Percentiles rank a stretch among this genome's conserved stretches.
Evolutionary conservation across 345 rosid genomes (phyloP).

Genomic region (Carallia pectinifolia): DNA sequence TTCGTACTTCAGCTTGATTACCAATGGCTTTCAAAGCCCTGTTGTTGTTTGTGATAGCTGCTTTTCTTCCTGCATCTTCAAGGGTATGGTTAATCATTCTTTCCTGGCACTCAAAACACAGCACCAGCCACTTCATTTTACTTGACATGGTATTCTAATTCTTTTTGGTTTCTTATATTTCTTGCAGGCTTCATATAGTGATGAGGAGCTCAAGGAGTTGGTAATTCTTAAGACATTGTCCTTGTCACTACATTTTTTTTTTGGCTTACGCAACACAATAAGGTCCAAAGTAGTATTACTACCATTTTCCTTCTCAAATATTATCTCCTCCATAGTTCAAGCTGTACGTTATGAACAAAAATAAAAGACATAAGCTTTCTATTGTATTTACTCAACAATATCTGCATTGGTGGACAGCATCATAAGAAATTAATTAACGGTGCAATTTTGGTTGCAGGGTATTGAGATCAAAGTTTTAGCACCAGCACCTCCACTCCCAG

Average conservation of each 20-base stretch:
- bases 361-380: no score
- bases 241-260: neutral
- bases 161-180: neutral
- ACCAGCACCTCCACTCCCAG: constrained; percentile 10
- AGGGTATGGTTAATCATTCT: constrained; percentile 24
- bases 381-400: neutral
- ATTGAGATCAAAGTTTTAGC: constrained; percentile 3
- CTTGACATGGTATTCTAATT: neutral
- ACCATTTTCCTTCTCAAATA: no score
- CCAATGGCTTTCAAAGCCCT: constrained; percentile 40
- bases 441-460: constrained; percentile 5
- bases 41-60: constrained; percentile 23
- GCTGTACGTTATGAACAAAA: no score
- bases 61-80: constrained; percentile 31
- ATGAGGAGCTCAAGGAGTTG: constrained; percentile 24
- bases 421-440: neutral
- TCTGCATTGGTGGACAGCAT: neutral
- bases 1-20: neutral
- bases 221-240: constrained; percentile 18
- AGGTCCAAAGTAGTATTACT: no score
- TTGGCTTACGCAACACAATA: neutral
- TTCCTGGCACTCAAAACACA: neutral
- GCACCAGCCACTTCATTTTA: neutral
- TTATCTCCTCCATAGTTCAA: no score
- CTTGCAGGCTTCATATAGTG: constrained; percentile 29